Evolutionary conservation across 805 yeast genomes (phyloP).

Genomic region (Ogataea nakhonphanomensis): DNA sequence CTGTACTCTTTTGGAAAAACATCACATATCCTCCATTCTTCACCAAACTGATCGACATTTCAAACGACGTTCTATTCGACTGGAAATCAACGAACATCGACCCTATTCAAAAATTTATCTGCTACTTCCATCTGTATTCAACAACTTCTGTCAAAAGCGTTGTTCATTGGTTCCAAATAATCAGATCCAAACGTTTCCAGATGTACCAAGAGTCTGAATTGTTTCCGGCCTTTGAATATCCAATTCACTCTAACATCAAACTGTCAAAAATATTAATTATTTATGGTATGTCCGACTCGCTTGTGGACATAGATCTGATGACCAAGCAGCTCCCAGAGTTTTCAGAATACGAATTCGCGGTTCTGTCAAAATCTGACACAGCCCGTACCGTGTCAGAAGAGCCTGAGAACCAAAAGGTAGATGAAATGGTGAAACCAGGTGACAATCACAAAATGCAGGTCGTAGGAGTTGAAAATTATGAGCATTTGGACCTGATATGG

Average conservation of each 20-base stretch:
- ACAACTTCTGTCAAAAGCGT: slow-evolving; percentile 88
- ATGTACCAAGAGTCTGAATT: slow-evolving; percentile 77
- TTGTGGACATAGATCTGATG: slow-evolving; percentile 83
- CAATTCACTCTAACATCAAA: slow-evolving; percentile 46
- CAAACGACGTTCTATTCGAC: slow-evolving; percentile 66
- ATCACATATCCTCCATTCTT: slow-evolving; percentile 76
- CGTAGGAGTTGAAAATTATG: slow-evolving; percentile 65
- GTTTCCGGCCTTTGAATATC: slow-evolving; percentile 47
- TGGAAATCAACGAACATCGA: slow-evolving; percentile 78
- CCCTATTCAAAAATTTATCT: slow-evolving; percentile 67
- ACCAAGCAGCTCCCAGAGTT: slow-evolving; percentile 40
- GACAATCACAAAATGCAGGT: slow-evolving; percentile 11
- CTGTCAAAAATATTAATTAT: slow-evolving; percentile 67
- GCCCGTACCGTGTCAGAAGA: slow-evolving; percentile 1
- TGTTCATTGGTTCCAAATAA: slow-evolving; percentile 96
- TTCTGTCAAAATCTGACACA: slow-evolving; percentile 4
- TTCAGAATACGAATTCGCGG: slow-evolving; percentile 3
- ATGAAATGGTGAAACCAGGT: slow-evolving; percentile 4
- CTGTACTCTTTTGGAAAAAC: slow-evolving; percentile 63
- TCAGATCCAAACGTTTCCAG: slow-evolving; percentile 71
- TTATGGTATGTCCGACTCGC: slow-evolving; percentile 79
- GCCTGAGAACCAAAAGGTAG: slow-evolving; percentile 19
- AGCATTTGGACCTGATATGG: slow-evolving; percentile 92
- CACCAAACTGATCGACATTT: slow-evolving; percentile 64
- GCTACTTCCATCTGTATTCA: slow-evolving; percentile 84